Evolutionary conservation across 2,329 filamentous ascomycete species (phyloP).

Genomic region (Fusarium oligoseptatum): DNA sequence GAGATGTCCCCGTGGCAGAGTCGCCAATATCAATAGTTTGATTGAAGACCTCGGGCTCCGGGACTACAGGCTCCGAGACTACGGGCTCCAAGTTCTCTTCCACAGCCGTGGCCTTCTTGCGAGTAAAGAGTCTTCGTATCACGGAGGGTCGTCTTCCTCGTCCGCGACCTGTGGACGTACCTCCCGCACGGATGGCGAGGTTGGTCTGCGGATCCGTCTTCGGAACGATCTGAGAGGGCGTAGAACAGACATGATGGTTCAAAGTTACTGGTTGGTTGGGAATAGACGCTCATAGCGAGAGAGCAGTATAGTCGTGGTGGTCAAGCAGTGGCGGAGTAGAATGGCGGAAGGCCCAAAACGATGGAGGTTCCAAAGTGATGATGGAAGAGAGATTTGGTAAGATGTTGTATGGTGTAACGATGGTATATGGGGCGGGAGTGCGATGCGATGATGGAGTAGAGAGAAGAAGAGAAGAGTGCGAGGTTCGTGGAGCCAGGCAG

Average conservation of each 20-base stretch:
- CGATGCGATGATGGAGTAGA: neutral
- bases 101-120: neutral
- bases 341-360: neutral
- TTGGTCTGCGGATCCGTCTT: neutral
- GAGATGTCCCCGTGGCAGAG: neutral
- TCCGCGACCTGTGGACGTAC: neutral
- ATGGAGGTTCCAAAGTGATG: neutral
- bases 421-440: neutral
- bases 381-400: neutral
- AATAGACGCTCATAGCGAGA: conserved; percentile 1
- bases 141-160: neutral
- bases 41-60: neutral
- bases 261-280: neutral
- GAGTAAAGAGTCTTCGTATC: neutral
- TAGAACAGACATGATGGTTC: neutral
- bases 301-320: neutral
- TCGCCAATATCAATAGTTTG: neutral
- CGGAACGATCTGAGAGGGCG: neutral
- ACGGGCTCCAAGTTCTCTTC: neutral
- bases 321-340: neutral
- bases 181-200: neutral
- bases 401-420: neutral
- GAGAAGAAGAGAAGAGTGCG: neutral
- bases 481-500: neutral
- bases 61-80: neutral